These are phyloP conservation scores for Aspergillus cavernicola DNA, from an alignment of 495 filamentous ascomycete species.

Conservation along the genomic window DNA sequence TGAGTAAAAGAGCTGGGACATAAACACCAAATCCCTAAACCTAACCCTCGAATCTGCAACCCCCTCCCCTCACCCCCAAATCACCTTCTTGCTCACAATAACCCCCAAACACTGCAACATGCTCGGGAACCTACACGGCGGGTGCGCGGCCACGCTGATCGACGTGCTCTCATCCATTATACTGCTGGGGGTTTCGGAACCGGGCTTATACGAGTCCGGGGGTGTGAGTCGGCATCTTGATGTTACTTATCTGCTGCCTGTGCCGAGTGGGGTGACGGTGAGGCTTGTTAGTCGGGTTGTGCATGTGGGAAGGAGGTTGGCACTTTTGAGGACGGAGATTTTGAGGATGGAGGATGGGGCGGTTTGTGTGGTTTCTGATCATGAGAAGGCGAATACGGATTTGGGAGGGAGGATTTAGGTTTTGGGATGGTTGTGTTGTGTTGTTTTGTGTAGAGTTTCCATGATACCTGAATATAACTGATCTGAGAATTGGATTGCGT, in stretches of 20 bases:
- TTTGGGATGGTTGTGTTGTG: too few species aligned
- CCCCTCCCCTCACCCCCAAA: slow-evolving; percentile 26
- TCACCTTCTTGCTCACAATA: slow-evolving; percentile 46
- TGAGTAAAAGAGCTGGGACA: slow-evolving; percentile 37
- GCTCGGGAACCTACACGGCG: slow-evolving; percentile 64
- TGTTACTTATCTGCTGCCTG: slow-evolving; percentile 64
- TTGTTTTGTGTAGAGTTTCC: too few species aligned
- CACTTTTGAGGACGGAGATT: slow-evolving; percentile 41
- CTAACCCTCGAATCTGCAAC: slow-evolving; percentile 42
- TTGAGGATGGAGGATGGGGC: slow-evolving; percentile 43
- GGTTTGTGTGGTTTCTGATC: slow-evolving; percentile 60
- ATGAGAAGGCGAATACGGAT: slow-evolving; percentile 66
- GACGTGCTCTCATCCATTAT: slow-evolving; percentile 62
- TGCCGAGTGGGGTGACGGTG: slow-evolving; percentile 46
- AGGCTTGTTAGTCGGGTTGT: slow-evolving; percentile 59
- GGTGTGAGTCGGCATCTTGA: slow-evolving; percentile 66
- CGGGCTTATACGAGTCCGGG: slow-evolving; percentile 58
- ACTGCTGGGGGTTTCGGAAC: slow-evolving; percentile 51
- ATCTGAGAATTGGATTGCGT: too few species aligned
- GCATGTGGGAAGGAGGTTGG: slow-evolving; percentile 57
- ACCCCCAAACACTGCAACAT: slow-evolving; percentile 54
- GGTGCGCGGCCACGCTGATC: slow-evolving; percentile 62
- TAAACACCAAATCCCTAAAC: slow-evolving; percentile 29
- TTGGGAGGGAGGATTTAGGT: slow-evolving; percentile 27
- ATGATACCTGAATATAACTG: too few species aligned